A percentile compares a stretch with the other conserved stretches of the same genome.
phyloP scores from a whole-genome alignment of 2,329 filamentous ascomycete genomes.

The Bretziella fagacearum region DNA sequence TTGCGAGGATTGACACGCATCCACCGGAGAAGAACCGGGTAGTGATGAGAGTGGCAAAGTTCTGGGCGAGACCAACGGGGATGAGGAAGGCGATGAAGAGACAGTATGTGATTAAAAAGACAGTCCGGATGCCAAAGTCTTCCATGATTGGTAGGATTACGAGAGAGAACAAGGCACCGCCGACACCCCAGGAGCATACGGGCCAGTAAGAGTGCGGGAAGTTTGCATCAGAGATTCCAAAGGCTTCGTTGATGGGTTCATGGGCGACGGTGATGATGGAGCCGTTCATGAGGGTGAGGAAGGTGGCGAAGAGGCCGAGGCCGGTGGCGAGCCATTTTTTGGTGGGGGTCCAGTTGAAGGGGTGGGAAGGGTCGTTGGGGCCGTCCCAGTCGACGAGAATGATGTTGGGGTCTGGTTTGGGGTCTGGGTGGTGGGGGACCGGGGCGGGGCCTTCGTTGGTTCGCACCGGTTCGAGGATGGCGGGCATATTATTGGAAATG shows the following conservation, averaged over 20 bases:
- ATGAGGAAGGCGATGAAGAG: conserved; percentile 16
- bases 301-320: conserved; percentile 21
- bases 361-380: conserved; percentile 43
- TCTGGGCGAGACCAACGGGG: conserved; percentile 7
- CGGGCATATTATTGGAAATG: neutral
- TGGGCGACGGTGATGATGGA: conserved; percentile 13
- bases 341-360: conserved; percentile 48
- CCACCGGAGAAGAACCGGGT: conserved; percentile 20
- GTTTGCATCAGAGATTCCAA: conserved; percentile 16
- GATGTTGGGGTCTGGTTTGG: conserved; percentile 5
- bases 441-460: conserved; percentile 3
- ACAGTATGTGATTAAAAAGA: conserved; percentile 18
- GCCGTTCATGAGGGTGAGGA: conserved; percentile 15
- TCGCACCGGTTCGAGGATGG: conserved; percentile 4
- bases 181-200: conserved; percentile 19
- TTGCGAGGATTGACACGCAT: conserved; percentile 18
- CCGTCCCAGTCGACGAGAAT: conserved; percentile 40
- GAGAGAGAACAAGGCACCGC: conserved; percentile 25
- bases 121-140: conserved; percentile 20
- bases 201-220: conserved; percentile 14
- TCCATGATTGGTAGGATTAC: conserved; percentile 27
- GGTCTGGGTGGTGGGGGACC: conserved; percentile 3
- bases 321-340: conserved; percentile 23
- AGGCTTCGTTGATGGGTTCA: conserved; percentile 16
- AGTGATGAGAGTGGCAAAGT: conserved; percentile 14